Evolutionary conservation across 1,284 basidiomycete species (phyloP).

Genomic region (Abortiporus biennis): DNA sequence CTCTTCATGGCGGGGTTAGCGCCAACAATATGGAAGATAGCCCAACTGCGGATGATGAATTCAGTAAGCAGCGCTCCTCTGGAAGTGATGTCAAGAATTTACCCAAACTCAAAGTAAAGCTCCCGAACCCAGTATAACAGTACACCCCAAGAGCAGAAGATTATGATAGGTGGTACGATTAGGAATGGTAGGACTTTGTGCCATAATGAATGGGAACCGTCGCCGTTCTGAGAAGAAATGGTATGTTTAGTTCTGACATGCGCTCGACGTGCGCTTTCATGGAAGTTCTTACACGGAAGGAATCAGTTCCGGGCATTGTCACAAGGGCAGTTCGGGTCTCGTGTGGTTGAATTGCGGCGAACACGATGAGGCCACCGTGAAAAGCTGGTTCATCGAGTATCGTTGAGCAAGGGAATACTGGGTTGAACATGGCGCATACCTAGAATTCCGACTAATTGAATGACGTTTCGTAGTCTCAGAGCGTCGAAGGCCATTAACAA

Average conservation of each 20-base stretch:
- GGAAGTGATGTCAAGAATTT: conserved; percentile 11
- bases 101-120: conserved; percentile 43
- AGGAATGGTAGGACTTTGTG: conserved; percentile 36
- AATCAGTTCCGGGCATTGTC: conserved; percentile 11
- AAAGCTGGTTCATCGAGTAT: conserved; percentile 43
- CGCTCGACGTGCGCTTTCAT: conserved; percentile 12
- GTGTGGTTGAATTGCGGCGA: conserved; percentile 67
- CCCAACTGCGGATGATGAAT: conserved; percentile 48
- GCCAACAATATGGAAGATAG: conserved; percentile 80
- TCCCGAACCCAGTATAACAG: conserved; percentile 33
- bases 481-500: conserved; percentile 71
- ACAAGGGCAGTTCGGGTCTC: conserved; percentile 62
- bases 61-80: background rate
- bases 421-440: no score
- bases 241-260: background rate
- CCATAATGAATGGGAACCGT: conserved; percentile 34
- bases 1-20: conserved; percentile 77
- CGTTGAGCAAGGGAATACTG: background rate
- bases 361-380: conserved; percentile 66
- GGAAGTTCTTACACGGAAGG: conserved; percentile 16
- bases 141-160: conserved; percentile 30
- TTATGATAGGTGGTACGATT: conserved; percentile 34
- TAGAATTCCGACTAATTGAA: conserved; percentile 70
- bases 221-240: conserved; percentile 22
- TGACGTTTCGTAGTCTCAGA: conserved; percentile 65